Conservation (phyloP, 345 rosid genomes). For the Gossypium anomalum region DNA sequence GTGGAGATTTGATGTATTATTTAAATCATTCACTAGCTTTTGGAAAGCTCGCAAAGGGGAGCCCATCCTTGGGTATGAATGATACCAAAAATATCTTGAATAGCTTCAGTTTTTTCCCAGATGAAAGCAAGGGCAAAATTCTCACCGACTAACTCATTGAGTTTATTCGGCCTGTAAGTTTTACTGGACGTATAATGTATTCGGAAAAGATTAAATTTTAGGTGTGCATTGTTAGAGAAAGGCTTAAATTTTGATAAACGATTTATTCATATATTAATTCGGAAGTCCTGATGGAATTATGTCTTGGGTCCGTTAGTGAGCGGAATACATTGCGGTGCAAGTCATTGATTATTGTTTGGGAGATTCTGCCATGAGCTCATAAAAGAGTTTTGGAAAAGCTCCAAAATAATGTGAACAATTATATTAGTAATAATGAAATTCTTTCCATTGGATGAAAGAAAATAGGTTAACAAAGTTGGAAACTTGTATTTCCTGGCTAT, state of each 20-base stretch:
- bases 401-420: too few species aligned
- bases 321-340: neutral
- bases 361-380: too few species aligned
- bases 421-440: too few species aligned
- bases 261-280: neutral
- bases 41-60: neutral
- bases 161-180: neutral
- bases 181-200: neutral
- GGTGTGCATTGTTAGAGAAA: neutral
- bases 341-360: neutral
- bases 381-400: too few species aligned
- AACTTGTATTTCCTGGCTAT: too few species aligned
- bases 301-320: neutral
- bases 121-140: neutral
- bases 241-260: neutral
- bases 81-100: too few species aligned
- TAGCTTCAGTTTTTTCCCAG: neutral
- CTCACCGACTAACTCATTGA: neutral
- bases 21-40: neutral
- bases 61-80: neutral
- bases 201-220: too few species aligned
- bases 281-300: neutral
- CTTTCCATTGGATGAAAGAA: too few species aligned
- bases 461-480: too few species aligned
- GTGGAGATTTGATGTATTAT: constrained; percentile 32